These are phyloP conservation scores for Alternaria brassicicola DNA, from an alignment of 2,329 filamentous ascomycete genomes.

Conservation along the genomic window DNA sequence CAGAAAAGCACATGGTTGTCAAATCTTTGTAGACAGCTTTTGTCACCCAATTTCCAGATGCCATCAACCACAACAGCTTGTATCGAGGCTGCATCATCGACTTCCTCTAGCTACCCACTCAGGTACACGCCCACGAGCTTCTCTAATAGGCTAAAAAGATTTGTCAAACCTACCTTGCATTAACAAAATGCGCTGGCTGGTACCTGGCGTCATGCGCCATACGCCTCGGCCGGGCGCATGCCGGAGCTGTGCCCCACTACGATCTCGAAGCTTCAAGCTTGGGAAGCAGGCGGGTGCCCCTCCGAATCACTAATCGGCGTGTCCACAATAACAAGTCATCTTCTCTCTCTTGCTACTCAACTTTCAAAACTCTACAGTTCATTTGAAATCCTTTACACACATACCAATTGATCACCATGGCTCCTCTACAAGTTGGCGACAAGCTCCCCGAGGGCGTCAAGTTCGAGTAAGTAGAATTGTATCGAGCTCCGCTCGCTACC, in stretches of 20 bases:
- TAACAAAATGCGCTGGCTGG: slow-evolving; percentile 7
- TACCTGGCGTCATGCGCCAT: slow-evolving; percentile 21
- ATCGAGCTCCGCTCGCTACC: neutral
- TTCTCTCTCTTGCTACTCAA: neutral
- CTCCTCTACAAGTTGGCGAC: slow-evolving; percentile 79
- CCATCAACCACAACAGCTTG: neutral
- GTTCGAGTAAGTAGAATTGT: slow-evolving; percentile 67
- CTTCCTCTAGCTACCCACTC: neutral
- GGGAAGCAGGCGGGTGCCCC: slow-evolving; percentile 21
- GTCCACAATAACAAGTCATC: neutral
- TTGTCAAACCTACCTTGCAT: slow-evolving; percentile 19
- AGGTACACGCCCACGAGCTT: slow-evolving; percentile 5
- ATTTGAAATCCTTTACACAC: neutral
- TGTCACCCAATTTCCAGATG: neutral
- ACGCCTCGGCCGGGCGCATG: slow-evolving; percentile 1
- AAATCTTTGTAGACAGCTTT: neutral
- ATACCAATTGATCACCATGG: slow-evolving; percentile 52
- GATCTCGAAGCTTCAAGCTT: slow-evolving; percentile 25
- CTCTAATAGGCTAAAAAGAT: slow-evolving; percentile 20
- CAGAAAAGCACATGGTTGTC: neutral
- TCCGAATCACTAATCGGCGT: slow-evolving; percentile 4
- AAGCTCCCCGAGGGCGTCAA: slow-evolving; percentile 78
- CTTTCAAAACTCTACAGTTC: neutral
- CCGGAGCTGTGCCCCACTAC: slow-evolving; percentile 16
- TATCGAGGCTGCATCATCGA: neutral